Evolutionary conservation across 257 asterid genomes (phyloP).

Genomic region (Euphrasia confusa): DNA sequence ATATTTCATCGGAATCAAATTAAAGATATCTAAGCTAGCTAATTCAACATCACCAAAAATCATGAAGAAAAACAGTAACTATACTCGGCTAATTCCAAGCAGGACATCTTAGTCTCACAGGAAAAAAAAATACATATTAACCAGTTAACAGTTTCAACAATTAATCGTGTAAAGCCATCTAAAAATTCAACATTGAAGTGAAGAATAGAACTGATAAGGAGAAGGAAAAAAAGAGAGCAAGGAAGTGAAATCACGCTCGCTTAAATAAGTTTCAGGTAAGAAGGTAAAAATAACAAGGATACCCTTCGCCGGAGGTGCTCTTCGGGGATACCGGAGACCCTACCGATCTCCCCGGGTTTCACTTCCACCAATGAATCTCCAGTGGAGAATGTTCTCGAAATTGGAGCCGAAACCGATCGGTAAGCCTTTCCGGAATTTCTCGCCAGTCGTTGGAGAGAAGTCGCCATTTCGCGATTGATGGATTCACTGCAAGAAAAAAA

Average conservation of each 20-base stretch:
- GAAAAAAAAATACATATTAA: neutral
- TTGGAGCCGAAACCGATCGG: conserved; percentile 36
- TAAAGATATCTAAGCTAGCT: neutral
- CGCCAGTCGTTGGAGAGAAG: conserved; percentile 55
- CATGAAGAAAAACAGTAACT: neutral
- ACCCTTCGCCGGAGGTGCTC: conserved; percentile 84
- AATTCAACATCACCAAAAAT: conserved; percentile 11
- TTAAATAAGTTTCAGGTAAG: neutral
- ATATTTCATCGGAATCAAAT: conserved; percentile 10
- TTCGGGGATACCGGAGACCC: conserved; percentile 83
- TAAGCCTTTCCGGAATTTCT: conserved; percentile 37
- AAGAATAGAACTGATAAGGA: no score
- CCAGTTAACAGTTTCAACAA: neutral
- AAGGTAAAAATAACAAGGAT: conserved; percentile 3
- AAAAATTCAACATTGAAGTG: neutral
- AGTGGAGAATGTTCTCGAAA: conserved; percentile 53
- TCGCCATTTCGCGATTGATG: conserved; percentile 50
- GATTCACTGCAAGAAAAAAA: conserved; percentile 11
- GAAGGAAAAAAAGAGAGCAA: neutral
- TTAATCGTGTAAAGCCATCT: neutral
- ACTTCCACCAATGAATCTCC: conserved; percentile 67
- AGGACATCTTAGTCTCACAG: conserved; percentile 4
- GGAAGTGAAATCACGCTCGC: conserved; percentile 2
- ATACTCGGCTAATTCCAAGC: neutral
- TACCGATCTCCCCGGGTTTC: conserved; percentile 81